A percentile compares a stretch with the other conserved stretches of the same genome.
Evolutionary conservation across 2,329 filamentous ascomycete species (phyloP).

Genomic region (Macrophomina phaseolina): DNA sequence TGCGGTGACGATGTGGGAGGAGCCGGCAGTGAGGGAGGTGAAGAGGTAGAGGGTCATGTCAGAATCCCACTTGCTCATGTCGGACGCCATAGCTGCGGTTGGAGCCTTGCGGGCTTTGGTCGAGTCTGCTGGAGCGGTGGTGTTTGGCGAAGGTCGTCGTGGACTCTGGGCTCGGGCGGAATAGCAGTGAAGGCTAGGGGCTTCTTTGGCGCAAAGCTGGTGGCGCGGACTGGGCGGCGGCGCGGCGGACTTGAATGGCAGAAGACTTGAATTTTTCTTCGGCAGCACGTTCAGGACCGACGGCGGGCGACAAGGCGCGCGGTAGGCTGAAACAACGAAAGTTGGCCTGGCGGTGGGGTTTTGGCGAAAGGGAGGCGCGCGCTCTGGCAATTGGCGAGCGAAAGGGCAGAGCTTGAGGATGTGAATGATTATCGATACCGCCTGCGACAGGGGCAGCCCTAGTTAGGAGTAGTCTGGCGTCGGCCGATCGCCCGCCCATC

Average conservation of each 20-base stretch:
- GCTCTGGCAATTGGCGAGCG: slow-evolving; percentile 25
- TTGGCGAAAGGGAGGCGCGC: slow-evolving; percentile 24
- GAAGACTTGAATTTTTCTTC: slow-evolving; percentile 1
- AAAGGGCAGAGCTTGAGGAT: slow-evolving; percentile 10
- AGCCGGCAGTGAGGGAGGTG: slow-evolving; percentile 93
- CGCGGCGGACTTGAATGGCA: background rate
- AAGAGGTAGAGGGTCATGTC: slow-evolving; percentile 79
- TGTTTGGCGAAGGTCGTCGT: background rate
- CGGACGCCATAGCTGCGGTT: slow-evolving; percentile 37
- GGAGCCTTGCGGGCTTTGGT: background rate
- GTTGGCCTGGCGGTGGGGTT: slow-evolving; percentile 18
- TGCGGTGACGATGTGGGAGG: slow-evolving; percentile 93
- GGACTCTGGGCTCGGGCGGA: background rate
- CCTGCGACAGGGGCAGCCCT: slow-evolving; percentile 12
- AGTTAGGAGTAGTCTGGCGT: too few species aligned
- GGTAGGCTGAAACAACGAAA: slow-evolving; percentile 22
- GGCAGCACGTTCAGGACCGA: slow-evolving; percentile 1
- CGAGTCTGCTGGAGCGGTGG: background rate
- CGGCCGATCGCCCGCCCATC: slow-evolving; percentile 5
- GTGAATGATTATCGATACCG: slow-evolving; percentile 18
- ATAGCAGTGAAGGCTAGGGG: background rate
- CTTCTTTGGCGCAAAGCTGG: background rate
- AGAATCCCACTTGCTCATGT: slow-evolving; percentile 52
- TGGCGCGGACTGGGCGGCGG: background rate
- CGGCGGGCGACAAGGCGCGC: slow-evolving; percentile 7